Percentiles rank a stretch among this genome's conserved stretches.
Conservation (phyloP, 148 eudicot species). For the Polygonum aviculare region DNA sequence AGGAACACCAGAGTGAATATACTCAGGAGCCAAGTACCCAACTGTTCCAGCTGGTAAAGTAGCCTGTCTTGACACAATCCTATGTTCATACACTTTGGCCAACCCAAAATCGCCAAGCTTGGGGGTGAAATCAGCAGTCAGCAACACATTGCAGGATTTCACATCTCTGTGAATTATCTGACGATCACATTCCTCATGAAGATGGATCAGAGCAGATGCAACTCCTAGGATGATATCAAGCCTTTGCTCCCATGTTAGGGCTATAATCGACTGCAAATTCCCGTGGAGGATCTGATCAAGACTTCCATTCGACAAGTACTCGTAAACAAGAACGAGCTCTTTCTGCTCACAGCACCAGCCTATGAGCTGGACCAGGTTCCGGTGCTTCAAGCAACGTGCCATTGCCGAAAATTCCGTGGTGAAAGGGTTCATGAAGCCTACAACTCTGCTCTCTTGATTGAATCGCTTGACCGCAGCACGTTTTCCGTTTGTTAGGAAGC, state of each 20-base stretch:
- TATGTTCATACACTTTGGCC: conserved; percentile 15
- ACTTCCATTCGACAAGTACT: conserved; percentile 45
- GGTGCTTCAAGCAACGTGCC: conserved; percentile 21
- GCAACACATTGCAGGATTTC: conserved; percentile 19
- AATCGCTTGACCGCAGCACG: conserved; percentile 31
- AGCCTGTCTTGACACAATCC: neutral
- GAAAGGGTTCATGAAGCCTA: conserved; percentile 28
- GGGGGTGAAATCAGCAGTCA: conserved; percentile 11
- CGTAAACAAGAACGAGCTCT: conserved; percentile 32
- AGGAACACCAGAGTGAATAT: conserved; percentile 2
- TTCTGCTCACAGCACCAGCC: conserved; percentile 34
- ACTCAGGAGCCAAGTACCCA: conserved; percentile 17
- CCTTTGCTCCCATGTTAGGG: conserved; percentile 30
- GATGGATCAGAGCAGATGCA: conserved; percentile 14
- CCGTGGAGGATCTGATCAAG: conserved; percentile 36
- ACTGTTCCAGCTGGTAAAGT: conserved; percentile 14
- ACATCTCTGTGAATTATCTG: conserved; percentile 19
- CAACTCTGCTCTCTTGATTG: conserved; percentile 13
- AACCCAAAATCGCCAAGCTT: conserved; percentile 23
- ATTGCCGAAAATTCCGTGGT: conserved; percentile 35
- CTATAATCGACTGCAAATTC: neutral
- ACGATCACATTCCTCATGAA: conserved; percentile 19
- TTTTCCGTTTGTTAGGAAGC: conserved; percentile 12
- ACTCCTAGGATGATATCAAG: conserved; percentile 17
- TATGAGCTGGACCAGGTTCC: conserved; percentile 26